Base-by-base conservation (phyloP, 2,329 filamentous ascomycete genomes). In the Stagonosporopsis cucurbitacearum region DNA sequence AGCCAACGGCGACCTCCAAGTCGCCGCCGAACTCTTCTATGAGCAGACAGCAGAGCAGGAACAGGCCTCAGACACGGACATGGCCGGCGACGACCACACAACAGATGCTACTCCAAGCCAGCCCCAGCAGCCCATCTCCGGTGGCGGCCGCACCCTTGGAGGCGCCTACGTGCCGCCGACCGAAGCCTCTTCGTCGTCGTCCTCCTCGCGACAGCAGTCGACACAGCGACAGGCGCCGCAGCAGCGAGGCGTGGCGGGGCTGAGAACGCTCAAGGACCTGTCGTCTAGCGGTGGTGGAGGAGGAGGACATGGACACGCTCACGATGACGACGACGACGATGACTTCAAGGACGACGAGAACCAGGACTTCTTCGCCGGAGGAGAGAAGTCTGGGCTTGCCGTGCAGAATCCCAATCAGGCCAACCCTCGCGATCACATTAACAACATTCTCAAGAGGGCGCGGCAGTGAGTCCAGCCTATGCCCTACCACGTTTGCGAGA, bases 321-420 rank as follows among this genome's bases (percentile, higher is more conserved):
- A 84, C 12, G 69, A 70, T 42, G 79, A 87, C 49, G 81, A 84
- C 17, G 84, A 86, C 47, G 84, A 88, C n/a, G 82, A 84, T 3
- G 83, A 87, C 15, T 78, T 83, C 1, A 81, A 88, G 1, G 84
- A 87, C 25, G 80, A 84, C 32, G 82, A 86, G 60, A 81, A 82
- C 23, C 80, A 81, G 55, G 90, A 95, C 69, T 79, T 93, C 60
- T 95, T 93, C 74, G 88, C 91, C 19, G 91, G 91, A 47, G 91
- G 91, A 30, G 91, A 94, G 77, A 95, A 95, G 81, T 94, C 90
- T 26, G 86, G 85, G n/a, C 76, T 88, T 23, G 86, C 86, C 6
- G 86, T 88, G 52, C 84, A 88, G 70, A 86, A 88, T 65, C 86
- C 86, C 2, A 82, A 83, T 67, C 80, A 84, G 41, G 58, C 73